These are phyloP conservation scores for Glebionis coronaria DNA, from an alignment of 129 eudicot species.

Conservation along the genomic window DNA sequence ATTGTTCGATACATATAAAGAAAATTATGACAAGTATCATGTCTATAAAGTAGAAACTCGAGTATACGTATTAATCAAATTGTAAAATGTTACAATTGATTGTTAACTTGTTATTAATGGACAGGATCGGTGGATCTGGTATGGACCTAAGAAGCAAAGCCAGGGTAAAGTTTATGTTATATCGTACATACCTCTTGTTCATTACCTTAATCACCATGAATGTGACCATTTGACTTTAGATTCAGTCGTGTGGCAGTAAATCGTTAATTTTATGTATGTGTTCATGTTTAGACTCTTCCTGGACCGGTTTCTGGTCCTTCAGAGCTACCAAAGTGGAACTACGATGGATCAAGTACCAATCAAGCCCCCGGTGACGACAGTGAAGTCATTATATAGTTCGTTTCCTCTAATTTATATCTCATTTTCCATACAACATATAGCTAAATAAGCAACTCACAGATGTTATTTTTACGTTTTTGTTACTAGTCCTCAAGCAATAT, in stretches of 20 bases:
- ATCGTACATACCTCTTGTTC: too few relatives aligned
- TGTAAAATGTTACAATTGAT: background rate
- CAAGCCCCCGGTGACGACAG: constrained; percentile 82
- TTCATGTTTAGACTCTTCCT: constrained; percentile 48
- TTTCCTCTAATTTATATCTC: background rate
- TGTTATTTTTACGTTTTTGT: background rate
- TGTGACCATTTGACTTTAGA: background rate
- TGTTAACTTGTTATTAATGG: constrained; percentile 24
- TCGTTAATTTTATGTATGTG: background rate
- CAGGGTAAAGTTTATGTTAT: constrained; percentile 41
- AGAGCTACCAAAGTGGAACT: constrained; percentile 82
- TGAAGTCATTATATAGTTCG: constrained; percentile 75
- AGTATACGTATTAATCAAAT: too few relatives aligned
- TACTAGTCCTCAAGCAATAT: constrained; percentile 74
- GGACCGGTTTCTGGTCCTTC: constrained; percentile 61
- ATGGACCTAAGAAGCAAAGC: constrained; percentile 82
- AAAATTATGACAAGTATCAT: too few relatives aligned
- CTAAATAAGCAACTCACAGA: background rate
- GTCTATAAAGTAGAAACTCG: too few relatives aligned
- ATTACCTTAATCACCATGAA: too few relatives aligned
- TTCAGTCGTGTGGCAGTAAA: too few relatives aligned
- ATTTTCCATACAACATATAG: background rate
- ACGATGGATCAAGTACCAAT: constrained; percentile 79
- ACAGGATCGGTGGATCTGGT: constrained; percentile 82
- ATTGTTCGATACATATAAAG: too few relatives aligned